phyloP scores from a whole-genome alignment of 83 land plant genomes.

The Diphasiastrum complanatum region DNA sequence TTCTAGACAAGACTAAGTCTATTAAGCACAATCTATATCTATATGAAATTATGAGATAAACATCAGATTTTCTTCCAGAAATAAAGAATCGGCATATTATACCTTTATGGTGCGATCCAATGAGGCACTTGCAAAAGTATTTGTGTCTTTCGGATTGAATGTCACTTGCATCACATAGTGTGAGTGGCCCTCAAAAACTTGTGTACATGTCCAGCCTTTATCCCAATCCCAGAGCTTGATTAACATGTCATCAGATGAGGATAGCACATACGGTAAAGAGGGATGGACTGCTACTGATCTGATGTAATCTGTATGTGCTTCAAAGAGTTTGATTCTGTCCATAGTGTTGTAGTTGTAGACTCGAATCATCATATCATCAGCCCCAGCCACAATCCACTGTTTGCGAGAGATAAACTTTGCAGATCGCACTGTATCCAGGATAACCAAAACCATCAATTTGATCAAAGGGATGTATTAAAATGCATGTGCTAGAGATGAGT shows the following conservation, averaged over 20 bases:
- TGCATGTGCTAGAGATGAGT: too few relatives aligned
- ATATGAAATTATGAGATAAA: not conserved
- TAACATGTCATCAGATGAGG: slow-evolving; percentile 99
- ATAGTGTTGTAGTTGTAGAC: slow-evolving; percentile 99
- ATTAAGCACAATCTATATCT: not conserved
- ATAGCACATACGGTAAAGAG: slow-evolving; percentile 91
- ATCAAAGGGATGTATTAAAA: too few relatives aligned
- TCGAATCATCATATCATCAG: slow-evolving; percentile 97
- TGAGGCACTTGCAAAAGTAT: slow-evolving; percentile 86
- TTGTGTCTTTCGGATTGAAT: slow-evolving; percentile 96
- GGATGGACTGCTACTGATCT: slow-evolving; percentile 97
- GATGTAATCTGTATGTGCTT: slow-evolving; percentile 97
- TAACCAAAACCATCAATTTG: too few relatives aligned
- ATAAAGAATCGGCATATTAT: not conserved
- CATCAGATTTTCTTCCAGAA: not conserved
- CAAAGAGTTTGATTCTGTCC: slow-evolving; percentile 93
- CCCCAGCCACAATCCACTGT: slow-evolving; percentile 98
- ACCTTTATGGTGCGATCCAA: slow-evolving; percentile 37
- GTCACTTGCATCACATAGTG: slow-evolving; percentile 99
- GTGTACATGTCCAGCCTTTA: slow-evolving; percentile 95
- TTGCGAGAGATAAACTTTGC: slow-evolving; percentile 92
- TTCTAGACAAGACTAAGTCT: too few relatives aligned
- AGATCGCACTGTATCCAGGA: slow-evolving; percentile 85
- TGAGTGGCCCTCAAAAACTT: slow-evolving; percentile 96
- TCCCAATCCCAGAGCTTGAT: slow-evolving; percentile 99